Conservation (phyloP, 2,329 filamentous ascomycete genomes). For the Trichoderma sp. region DNA sequence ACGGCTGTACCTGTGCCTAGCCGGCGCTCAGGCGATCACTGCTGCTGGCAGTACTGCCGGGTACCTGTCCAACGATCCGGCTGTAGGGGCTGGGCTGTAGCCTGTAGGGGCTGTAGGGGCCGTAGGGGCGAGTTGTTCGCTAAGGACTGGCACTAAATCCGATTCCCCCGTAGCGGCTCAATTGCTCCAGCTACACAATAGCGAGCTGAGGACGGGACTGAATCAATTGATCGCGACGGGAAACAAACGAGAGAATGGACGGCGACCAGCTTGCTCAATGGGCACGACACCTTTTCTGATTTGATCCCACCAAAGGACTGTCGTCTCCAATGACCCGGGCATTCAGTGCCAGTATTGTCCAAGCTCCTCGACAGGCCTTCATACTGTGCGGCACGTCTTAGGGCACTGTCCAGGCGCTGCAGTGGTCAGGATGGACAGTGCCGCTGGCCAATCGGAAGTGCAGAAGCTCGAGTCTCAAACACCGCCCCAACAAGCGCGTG, state of each 20-base stretch:
- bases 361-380: not conserved
- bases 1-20: not conserved
- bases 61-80: conserved; percentile 10
- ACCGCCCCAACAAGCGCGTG: conserved; percentile 19
- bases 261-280: not conserved
- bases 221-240: not conserved
- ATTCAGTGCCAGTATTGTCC: not conserved
- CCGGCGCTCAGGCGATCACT: not conserved
- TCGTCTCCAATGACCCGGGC: not conserved
- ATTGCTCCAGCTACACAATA: not conserved
- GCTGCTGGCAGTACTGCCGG: not conserved
- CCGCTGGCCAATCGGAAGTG: conserved; percentile 15
- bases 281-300: not conserved
- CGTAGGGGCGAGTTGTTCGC: not conserved
- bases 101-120: not conserved
- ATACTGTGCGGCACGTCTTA: not conserved
- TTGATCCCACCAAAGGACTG: not conserved
- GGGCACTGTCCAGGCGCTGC: not conserved
- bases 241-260: not conserved
- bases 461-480: not conserved
- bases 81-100: not conserved
- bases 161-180: not conserved
- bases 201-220: not conserved
- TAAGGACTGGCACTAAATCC: not conserved
- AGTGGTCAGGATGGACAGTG: not conserved